A percentile compares a stretch with the other conserved stretches of the same genome.
phyloP scores from a whole-genome alignment of 2,329 filamentous ascomycete genomes.

The Sclerotinia sclerotiorum region DNA sequence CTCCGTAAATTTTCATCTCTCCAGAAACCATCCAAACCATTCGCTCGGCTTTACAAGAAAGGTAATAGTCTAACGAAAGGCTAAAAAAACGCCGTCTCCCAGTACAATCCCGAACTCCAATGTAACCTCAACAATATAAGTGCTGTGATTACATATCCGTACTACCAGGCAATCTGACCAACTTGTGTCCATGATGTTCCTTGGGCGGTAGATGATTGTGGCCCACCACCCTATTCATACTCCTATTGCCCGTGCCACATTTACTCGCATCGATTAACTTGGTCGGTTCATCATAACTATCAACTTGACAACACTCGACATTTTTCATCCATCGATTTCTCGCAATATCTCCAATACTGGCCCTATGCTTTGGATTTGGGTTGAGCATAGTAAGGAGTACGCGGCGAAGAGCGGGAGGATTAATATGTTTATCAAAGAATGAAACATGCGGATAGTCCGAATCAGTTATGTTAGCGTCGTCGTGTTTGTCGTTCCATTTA shows the following conservation, averaged over 20 bases:
- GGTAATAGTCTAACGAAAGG: neutral
- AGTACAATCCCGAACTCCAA: neutral
- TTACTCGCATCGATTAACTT: conserved; percentile 60
- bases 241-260: conserved; percentile 43
- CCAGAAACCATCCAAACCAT: neutral
- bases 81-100: neutral
- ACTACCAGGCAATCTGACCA: conserved; percentile 37
- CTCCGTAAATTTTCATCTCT: neutral
- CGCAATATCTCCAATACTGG: conserved; percentile 66
- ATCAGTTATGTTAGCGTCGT: conserved; percentile 51
- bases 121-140: neutral
- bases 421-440: conserved; percentile 64
- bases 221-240: conserved; percentile 45
- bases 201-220: conserved; percentile 39
- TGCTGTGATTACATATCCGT: conserved; percentile 32
- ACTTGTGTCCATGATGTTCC: conserved; percentile 32
- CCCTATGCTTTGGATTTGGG: conserved; percentile 69
- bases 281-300: conserved; percentile 63
- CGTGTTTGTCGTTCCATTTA: conserved; percentile 60
- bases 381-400: conserved; percentile 81
- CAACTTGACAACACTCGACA: conserved; percentile 76
- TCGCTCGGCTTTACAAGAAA: neutral
- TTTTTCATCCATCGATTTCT: conserved; percentile 70
- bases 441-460: conserved; percentile 64
- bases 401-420: conserved; percentile 66